Base-by-base conservation (phyloP, 257 asterid species). In the Misopates orontium region DNA sequence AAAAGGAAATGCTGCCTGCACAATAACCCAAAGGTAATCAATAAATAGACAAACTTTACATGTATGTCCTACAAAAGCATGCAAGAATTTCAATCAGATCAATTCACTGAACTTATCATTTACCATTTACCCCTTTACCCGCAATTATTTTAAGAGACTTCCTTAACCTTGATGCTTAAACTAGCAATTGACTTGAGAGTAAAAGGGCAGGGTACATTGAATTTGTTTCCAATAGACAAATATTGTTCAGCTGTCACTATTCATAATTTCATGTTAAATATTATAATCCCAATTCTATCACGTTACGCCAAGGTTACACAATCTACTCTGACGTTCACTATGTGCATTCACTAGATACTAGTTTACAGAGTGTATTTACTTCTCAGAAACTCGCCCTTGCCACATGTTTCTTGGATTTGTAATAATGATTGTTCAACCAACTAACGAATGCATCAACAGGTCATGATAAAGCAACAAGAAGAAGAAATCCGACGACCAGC, bases 1-100 rank as follows among this genome's bases (percentile, higher is more conserved):
- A 68, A 77, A 87, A 89, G 45, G 96, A 75, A 75, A 80, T 52
- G 48, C 72, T 70, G 28, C 91, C 97, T 91, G 83, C 78, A 81
- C 36, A 68, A 57, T 28, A 61, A 56, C 19, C 70, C 64, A 60
- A 13, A 23, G 45, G 59, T 65, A 52, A 24, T 48, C 50, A 45
- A 45, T 21, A n/a, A 66, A 47, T 17, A 51, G 48, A 31, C 57
- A 42, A 53, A 56, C 21, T 58, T 28, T 28, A 54, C 60, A 71
- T 16, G 56, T 44, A 61, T 56, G 44, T 16, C 51, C 60, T 17
- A 61, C 20, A 68, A 58, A 41, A 22, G n/a, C 39, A 8, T 42
- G 20, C 16, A 9, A 8, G 25, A 44, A 60, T 4, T 10, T 32
- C 12, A 61, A 42, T 45, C 61, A 40, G 20, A 68, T 22, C 31